Percentiles rank a stretch among this genome's conserved stretches.
phyloP scores from a whole-genome alignment of 1,284 basidiomycete genomes.

The Moesziomyces aphidis region DNA sequence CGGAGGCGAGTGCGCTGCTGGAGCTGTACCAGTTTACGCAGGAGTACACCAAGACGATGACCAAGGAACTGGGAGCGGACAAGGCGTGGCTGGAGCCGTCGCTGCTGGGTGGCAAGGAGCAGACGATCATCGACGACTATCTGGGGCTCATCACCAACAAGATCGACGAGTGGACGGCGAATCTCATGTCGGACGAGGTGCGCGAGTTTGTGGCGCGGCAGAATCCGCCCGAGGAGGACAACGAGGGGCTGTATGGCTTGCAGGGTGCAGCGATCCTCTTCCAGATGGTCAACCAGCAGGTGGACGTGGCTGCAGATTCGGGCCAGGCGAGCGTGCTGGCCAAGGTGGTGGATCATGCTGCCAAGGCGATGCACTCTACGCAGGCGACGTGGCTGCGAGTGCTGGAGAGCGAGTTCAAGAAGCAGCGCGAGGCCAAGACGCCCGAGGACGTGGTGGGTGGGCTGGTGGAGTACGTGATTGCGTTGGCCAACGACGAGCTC shows the following conservation, averaged over 20 bases:
- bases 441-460: constrained; percentile 89
- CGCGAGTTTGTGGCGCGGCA: constrained; percentile 84
- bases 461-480: constrained; percentile 94
- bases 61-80: constrained; percentile 85
- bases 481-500: constrained; percentile 98
- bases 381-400: constrained; percentile 89
- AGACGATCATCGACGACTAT: constrained; percentile 94
- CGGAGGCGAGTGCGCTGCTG: constrained; percentile 87
- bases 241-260: constrained; percentile 88
- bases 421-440: constrained; percentile 79
- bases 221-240: constrained; percentile 87
- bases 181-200: constrained; percentile 91
- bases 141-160: constrained; percentile 91
- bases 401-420: constrained; percentile 86
- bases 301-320: constrained; percentile 93
- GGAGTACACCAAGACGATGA: constrained; percentile 92
- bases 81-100: constrained; percentile 71
- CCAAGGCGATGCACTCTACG: constrained; percentile 88
- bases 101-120: constrained; percentile 91
- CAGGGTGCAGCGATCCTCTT: constrained; percentile 95
- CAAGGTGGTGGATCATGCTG: constrained; percentile 87
- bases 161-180: constrained; percentile 95
- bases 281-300: constrained; percentile 96
- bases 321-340: constrained; percentile 93
- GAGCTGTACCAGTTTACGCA: constrained; percentile 92